phyloP scores from a whole-genome alignment of 1,139 yeast genomes.

The Candida pseudocylindracea region DNA sequence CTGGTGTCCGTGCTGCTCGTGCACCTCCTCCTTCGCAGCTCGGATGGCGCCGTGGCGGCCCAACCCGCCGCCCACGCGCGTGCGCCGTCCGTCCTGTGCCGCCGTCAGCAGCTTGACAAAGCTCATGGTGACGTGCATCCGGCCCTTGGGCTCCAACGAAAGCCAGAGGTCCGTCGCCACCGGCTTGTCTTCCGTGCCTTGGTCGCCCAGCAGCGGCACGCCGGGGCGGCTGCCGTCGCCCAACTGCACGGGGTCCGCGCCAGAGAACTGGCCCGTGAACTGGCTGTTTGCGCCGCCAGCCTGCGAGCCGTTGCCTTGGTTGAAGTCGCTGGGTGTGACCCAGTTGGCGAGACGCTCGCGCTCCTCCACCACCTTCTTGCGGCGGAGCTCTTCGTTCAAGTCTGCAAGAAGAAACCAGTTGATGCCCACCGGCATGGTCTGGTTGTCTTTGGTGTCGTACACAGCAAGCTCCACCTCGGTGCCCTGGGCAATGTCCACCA shows the following conservation, averaged over 20 bases:
- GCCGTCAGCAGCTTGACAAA: conserved; percentile 45
- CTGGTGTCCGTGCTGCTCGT: conserved; percentile 92
- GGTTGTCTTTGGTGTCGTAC: conserved; percentile 52
- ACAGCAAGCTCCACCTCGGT: conserved; percentile 79
- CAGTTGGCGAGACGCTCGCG: neutral
- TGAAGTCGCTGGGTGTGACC: no score
- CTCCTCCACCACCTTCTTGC: conserved; percentile 44
- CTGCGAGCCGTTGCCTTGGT: no score
- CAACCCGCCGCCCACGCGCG: conserved; percentile 25
- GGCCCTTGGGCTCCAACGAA: conserved; percentile 85
- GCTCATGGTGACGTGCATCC: conserved; percentile 52
- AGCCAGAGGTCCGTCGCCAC: conserved; percentile 35
- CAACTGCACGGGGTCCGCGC: no score
- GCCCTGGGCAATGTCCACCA: conserved; percentile 67
- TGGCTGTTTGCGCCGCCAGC: no score
- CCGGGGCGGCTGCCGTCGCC: no score
- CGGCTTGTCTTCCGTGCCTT: no score
- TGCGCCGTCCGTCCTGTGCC: conserved; percentile 20
- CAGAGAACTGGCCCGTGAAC: no score
- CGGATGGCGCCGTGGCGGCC: conserved; percentile 98
- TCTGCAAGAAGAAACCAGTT: conserved; percentile 83
- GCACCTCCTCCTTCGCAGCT: conserved; percentile 83
- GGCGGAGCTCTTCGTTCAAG: conserved; percentile 82
- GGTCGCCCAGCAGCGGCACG: no score
- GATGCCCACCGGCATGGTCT: conserved; percentile 71